Evolutionary conservation across 2,329 filamentous ascomycete genomes (phyloP), one percentile per base, ranked within the genome.

Genomic region (Zymoseptoria passerinii): DNA sequence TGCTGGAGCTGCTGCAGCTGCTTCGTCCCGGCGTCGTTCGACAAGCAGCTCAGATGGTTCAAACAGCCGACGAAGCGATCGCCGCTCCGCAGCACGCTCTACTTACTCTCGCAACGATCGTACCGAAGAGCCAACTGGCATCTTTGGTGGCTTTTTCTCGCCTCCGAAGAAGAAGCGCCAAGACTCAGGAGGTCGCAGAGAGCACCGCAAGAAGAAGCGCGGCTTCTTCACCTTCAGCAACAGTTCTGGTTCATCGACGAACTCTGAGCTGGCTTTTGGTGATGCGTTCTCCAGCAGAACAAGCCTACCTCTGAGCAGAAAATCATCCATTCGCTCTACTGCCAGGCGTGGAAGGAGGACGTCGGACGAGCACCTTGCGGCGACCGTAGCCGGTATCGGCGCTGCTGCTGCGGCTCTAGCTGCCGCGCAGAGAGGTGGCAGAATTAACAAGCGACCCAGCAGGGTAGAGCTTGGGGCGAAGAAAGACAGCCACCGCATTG

Each of bases 161-260:
- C 66, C 67, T 23, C 58, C 61, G n/a, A 53, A 60, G 44, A 67
- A 64, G 40, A 61, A 66, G 53, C 63, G 61, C 13, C 55, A 61
- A 50, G 55, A 55, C 3, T 63, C 63, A 13, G 56, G 58, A 8
- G 13, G 35, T 44, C 35, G 35, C 35, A 53, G 56, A 9, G 63
- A 67, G 52, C 64, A 64, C 23, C 60, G 61, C 20, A 68, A 66
- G 63, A 76, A 77, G 64, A 74, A 73, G 63, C 74, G 71, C 53
- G 76, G 77, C 0, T 78, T 80, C 68, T 80, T 80, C 68, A 76
- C 67, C 50, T 79, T 80, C 62, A 73, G 74, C 53, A 79, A 79
- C 62, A 72, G 68, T 1, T 75, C 70, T 4, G 76, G 76, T 4
- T 73, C 75, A 1, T 79, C 77, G 5, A 74, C 74, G 0, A 76